Evolutionary conservation across 208 protist species (phyloP).

Genomic region (Trypanosoma brucei): DNA sequence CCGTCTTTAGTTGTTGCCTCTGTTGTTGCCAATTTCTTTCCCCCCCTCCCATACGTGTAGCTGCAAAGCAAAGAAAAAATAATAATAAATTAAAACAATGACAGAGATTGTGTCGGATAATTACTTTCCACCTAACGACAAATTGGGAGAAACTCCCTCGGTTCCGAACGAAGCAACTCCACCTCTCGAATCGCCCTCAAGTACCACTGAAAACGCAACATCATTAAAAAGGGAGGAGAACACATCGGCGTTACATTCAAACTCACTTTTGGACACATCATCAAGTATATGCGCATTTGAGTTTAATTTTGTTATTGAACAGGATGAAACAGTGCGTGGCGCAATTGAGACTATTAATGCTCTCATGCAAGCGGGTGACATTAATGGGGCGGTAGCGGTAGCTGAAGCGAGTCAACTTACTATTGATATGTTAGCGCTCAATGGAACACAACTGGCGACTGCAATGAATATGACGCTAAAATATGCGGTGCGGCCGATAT

Average conservation of each 20-base stretch:
- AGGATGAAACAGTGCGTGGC: conserved; percentile 5
- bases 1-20: not conserved
- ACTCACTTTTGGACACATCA: not conserved
- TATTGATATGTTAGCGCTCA: conserved; percentile 10
- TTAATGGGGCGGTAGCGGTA: conserved; percentile 9
- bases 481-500: conserved; percentile 1
- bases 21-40: not conserved
- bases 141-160: not conserved
- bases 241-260: not conserved
- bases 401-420: not conserved
- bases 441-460: conserved; percentile 14
- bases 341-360: not conserved
- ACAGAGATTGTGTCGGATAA: conserved; percentile 23
- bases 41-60: not conserved
- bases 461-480: conserved; percentile 10
- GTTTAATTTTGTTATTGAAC: not conserved
- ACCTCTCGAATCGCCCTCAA: not conserved
- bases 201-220: not conserved
- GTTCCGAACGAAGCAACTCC: no score
- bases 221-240: not conserved
- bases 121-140: conserved; percentile 22
- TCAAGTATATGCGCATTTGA: not conserved
- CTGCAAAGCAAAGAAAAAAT: not conserved
- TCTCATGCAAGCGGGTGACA: conserved; percentile 12
- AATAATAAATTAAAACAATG: conserved; percentile 6